Conservation (phyloP, 2,329 filamentous ascomycete species). For the Penicillium sp. region DNA sequence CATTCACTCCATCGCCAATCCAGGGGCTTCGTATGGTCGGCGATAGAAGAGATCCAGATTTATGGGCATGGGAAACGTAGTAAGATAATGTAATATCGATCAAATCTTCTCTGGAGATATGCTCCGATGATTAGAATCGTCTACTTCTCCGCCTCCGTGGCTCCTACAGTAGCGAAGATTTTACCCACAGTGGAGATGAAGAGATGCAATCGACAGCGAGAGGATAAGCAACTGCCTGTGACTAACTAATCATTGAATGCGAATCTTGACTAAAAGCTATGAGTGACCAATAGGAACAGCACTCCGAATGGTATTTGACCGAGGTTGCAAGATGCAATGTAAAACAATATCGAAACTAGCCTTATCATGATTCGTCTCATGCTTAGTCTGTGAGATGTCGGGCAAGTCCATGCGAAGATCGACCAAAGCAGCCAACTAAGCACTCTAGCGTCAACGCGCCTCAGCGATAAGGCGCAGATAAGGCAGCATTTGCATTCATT, state of each 20-base stretch:
- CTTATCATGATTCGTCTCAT: not conserved
- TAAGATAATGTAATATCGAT: not conserved
- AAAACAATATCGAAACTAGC: not conserved
- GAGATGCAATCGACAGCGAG: not conserved
- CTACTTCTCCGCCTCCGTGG: no score
- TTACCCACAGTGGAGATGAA: not conserved
- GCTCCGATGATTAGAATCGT: not conserved
- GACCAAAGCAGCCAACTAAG: constrained; percentile 15
- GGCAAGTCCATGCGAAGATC: constrained; percentile 22
- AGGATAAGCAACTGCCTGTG: no score
- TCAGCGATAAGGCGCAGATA: not conserved
- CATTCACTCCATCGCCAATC: no score
- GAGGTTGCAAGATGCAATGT: not conserved
- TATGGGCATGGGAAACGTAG: not conserved
- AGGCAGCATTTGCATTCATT: not conserved
- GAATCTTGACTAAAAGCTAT: not conserved
- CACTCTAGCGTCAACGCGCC: not conserved
- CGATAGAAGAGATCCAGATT: not conserved
- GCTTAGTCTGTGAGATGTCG: not conserved
- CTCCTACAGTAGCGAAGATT: not conserved
- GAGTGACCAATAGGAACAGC: not conserved
- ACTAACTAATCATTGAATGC: not conserved
- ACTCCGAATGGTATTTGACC: not conserved
- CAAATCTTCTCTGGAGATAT: not conserved
- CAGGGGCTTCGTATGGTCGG: no score